A percentile compares a stretch with the other conserved stretches of the same genome.
These are phyloP conservation scores for Fusarium scirpi DNA, from an alignment of 2,329 filamentous ascomycete species.

Conservation along the genomic window DNA sequence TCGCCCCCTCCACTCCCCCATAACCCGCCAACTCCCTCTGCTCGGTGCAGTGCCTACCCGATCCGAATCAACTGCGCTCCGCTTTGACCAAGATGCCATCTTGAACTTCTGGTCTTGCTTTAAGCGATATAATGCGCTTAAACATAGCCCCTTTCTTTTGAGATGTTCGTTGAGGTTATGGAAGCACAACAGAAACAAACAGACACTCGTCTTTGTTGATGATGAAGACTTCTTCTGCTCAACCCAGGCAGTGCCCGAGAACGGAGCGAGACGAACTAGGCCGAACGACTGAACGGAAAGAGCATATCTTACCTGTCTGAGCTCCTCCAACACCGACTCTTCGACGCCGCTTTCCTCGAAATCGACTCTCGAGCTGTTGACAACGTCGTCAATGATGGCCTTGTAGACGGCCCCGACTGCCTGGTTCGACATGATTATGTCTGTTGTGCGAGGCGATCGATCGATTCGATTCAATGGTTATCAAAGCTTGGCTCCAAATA, in stretches of 20 bases:
- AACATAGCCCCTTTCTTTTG: not conserved
- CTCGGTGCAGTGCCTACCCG: constrained; percentile 20
- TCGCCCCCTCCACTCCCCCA: constrained; percentile 57
- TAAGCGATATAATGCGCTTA: not conserved
- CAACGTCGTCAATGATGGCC: constrained; percentile 83
- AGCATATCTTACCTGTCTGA: constrained; percentile 79
- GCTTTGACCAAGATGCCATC: constrained; percentile 21
- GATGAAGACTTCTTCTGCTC: constrained; percentile 48
- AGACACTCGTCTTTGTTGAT: constrained; percentile 29
- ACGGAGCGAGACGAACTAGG: constrained; percentile 6
- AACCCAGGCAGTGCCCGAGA: constrained; percentile 9
- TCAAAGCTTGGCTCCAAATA: not conserved
- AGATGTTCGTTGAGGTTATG: not conserved
- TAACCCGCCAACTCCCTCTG: constrained; percentile 46
- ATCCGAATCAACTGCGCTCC: constrained; percentile 6
- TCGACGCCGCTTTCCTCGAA: constrained; percentile 97
- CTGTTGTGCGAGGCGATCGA: constrained; percentile 16
- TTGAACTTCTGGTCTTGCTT: constrained; percentile 13
- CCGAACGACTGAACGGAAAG: constrained; percentile 9
- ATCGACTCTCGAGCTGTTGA: constrained; percentile 91
- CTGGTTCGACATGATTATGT: constrained; percentile 66
- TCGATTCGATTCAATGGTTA: not conserved
- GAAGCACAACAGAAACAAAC: constrained; percentile 3
- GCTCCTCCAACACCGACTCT: constrained; percentile 84
- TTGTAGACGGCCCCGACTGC: constrained; percentile 83